Evolutionary conservation across 169 alveolate species (phyloP), one percentile per base, ranked within the genome.

Genomic region (Plasmodium vinckei): DNA sequence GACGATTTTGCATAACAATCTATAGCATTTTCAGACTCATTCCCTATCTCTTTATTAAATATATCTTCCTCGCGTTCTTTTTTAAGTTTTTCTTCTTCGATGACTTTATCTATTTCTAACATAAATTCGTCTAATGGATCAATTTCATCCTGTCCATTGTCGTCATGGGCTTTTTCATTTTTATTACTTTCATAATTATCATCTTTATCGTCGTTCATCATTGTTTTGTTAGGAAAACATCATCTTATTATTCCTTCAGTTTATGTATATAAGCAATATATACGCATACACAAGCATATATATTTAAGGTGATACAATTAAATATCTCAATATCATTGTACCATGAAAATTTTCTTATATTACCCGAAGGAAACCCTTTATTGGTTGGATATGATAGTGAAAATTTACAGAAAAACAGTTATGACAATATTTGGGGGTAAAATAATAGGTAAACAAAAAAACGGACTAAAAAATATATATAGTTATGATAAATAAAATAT

Each of bases 51-150:
- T 46, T 39, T 27, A 46, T 47, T 68, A 3, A 46, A 17, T 9
- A 6, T 2, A 51, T 59, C 23, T 67, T 82, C 71, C 39, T 61
- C 23, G 44, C 12, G 33, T 49, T 86, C 33, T 19, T 21, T 17
- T 19, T 69, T 86, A 47, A 44, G 57, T 61, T 82, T 68, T 33
- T 82, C 86, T 61, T 82, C 91, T 46, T 86, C 91, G 10, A 86
- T 49, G 1, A 86, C 87, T 65, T 86, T 86, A 61, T 86, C 70
- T 86, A 86, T 86, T 69, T 86, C 91, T 25, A 60, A 21, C 91
- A 86, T 86, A 46, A 86, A 86, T 70, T 68, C 87, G 42, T 86
- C 91, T 39, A 86, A 61, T 15, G 91, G 86, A 64, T 86, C 91
- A 2, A 69, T 53, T 57, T 86, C 77, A 6, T 57, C 61, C 27